These are phyloP conservation scores for Termitomyces sp. DNA, from an alignment of 768 basidiomycete genomes.

Conservation along the genomic window DNA sequence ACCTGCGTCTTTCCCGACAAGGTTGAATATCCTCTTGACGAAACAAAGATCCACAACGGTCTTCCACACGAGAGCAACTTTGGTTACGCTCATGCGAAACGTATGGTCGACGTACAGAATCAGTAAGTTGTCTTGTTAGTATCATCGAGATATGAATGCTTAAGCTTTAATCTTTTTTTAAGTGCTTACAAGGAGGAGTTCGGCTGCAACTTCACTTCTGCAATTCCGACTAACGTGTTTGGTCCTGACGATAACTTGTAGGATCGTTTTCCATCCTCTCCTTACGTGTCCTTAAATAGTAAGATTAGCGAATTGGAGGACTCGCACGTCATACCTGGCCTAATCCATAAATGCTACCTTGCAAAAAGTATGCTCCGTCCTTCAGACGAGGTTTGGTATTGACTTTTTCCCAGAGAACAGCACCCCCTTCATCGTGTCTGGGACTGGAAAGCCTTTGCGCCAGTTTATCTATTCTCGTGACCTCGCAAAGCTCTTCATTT, in stretches of 20 bases:
- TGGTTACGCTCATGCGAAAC: conserved; percentile 94
- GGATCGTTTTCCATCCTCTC: conserved; percentile 12
- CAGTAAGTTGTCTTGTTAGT: conserved; percentile 47
- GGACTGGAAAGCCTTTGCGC: conserved; percentile 89
- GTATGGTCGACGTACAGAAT: conserved; percentile 93
- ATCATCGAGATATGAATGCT: not conserved
- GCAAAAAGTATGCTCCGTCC: conserved; percentile 63
- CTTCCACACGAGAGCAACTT: conserved; percentile 94
- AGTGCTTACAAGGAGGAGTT: conserved; percentile 97
- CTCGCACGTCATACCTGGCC: conserved; percentile 91
- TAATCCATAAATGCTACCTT: conserved; percentile 90
- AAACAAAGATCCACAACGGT: conserved; percentile 88
- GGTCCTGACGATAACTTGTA: conserved; percentile 94
- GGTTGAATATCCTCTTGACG: conserved; percentile 88
- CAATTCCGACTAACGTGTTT: conserved; percentile 97
- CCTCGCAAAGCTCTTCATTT: conserved; percentile 92
- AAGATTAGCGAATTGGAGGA: conserved; percentile 71
- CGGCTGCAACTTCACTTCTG: conserved; percentile 91
- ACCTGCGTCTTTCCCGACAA: conserved; percentile 98
- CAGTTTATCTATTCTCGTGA: conserved; percentile 98
- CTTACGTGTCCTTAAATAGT: conserved; percentile 5
- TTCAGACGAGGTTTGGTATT: not conserved
- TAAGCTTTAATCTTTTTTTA: not conserved
- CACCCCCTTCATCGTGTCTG: conserved; percentile 83
- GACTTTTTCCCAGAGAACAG: conserved; percentile 50